These are phyloP conservation scores for Leccinum arenicola DNA, from an alignment of 768 basidiomycete genomes.

Conservation along the genomic window DNA sequence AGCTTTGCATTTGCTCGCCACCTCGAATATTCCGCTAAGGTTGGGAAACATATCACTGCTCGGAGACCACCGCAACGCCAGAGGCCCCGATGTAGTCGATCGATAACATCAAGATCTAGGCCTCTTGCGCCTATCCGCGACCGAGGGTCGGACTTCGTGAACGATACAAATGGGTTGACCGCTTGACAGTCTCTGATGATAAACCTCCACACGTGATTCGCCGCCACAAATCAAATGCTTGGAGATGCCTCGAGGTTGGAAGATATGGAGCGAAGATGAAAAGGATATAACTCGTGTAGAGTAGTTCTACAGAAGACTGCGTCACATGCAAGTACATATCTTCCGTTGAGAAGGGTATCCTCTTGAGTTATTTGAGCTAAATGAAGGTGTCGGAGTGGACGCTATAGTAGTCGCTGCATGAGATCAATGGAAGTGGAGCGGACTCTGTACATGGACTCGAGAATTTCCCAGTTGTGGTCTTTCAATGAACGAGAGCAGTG, in stretches of 20 bases:
- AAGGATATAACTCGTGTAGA: neutral
- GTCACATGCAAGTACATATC: constrained; percentile 1
- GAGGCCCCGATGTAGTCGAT: constrained; percentile 49
- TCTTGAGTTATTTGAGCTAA: constrained; percentile 37
- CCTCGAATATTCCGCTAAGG: constrained; percentile 31
- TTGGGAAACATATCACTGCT: constrained; percentile 35
- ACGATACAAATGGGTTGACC: constrained; percentile 53
- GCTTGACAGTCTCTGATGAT: constrained; percentile 23
- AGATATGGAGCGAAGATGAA: constrained; percentile 15
- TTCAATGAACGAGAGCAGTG: constrained; percentile 20
- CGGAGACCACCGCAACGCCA: constrained; percentile 11
- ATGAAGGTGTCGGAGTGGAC: constrained; percentile 45
- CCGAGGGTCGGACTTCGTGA: constrained; percentile 52
- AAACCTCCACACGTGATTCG: constrained; percentile 15
- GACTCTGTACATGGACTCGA: constrained; percentile 37
- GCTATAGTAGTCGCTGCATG: constrained; percentile 57
- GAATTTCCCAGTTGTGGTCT: constrained; percentile 26
- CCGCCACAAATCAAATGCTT: constrained; percentile 41
- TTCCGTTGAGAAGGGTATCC: constrained; percentile 30
- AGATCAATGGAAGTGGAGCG: constrained; percentile 45
- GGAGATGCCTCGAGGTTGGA: constrained; percentile 29
- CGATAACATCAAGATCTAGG: constrained; percentile 40
- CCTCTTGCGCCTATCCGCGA: constrained; percentile 40
- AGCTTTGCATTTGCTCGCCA: constrained; percentile 35
- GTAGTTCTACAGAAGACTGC: neutral